Conservation (phyloP, 1,284 basidiomycete species). For the Phellinidium pouzarii region DNA sequence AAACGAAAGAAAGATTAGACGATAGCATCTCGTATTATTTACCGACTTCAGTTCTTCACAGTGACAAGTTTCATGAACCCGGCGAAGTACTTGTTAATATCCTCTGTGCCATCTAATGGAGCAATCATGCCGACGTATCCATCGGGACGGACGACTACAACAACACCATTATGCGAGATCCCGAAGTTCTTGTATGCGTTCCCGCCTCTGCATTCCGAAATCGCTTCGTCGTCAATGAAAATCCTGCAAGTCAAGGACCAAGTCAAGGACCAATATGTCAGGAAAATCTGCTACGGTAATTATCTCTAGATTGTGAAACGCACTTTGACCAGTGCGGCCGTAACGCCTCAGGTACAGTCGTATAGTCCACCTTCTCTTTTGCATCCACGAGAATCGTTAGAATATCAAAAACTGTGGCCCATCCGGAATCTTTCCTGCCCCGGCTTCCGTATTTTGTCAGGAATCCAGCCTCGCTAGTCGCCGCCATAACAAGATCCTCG, state of each 20-base stretch:
- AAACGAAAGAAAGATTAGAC: too few relatives aligned
- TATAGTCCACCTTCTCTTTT: slow-evolving; percentile 42
- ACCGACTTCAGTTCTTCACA: too few relatives aligned
- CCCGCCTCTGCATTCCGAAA: slow-evolving; percentile 34
- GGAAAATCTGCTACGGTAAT: too few relatives aligned
- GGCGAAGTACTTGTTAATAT: slow-evolving; percentile 49
- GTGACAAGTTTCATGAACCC: slow-evolving; percentile 29
- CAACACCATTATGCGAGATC: slow-evolving; percentile 45
- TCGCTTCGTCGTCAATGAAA: slow-evolving; percentile 40
- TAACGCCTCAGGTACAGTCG: slow-evolving; percentile 43
- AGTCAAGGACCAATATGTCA: background rate
- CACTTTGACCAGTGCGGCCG: slow-evolving; percentile 65
- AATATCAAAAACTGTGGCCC: slow-evolving; percentile 43
- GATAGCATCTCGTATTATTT: too few relatives aligned
- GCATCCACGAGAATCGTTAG: slow-evolving; percentile 42
- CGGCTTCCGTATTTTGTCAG: slow-evolving; percentile 31
- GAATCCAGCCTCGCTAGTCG: slow-evolving; percentile 34
- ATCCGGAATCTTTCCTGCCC: slow-evolving; percentile 20
- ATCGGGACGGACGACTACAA: slow-evolving; percentile 68
- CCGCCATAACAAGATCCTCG: slow-evolving; percentile 37
- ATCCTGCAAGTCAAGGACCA: slow-evolving; percentile 32
- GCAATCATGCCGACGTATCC: slow-evolving; percentile 62
- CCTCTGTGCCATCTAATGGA: slow-evolving; percentile 38
- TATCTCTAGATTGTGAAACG: slow-evolving; percentile 19
- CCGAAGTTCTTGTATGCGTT: slow-evolving; percentile 51